Conservation (phyloP, 768 basidiomycete genomes). For the Pleurotus giganteus region DNA sequence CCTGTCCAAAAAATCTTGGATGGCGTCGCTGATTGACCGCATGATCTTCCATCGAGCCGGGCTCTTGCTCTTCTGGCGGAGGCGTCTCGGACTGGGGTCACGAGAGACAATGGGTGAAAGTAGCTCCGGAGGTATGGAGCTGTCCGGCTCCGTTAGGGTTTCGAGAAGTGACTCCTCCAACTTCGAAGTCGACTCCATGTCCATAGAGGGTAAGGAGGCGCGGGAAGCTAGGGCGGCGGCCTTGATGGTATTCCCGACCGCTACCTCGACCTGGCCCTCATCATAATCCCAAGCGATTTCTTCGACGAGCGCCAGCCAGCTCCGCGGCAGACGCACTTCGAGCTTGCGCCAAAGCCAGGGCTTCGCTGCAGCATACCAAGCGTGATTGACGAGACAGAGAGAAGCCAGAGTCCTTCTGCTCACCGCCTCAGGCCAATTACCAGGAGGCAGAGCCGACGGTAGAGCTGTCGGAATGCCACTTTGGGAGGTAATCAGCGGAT, state of each 20-base stretch:
- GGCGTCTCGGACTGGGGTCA: slow-evolving; percentile 76
- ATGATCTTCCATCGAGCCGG: slow-evolving; percentile 84
- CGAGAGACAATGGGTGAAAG: slow-evolving; percentile 80
- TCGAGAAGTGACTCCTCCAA: slow-evolving; percentile 64
- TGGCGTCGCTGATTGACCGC: slow-evolving; percentile 74
- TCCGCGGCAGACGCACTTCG: slow-evolving; percentile 81
- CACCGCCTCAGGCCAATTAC: slow-evolving; percentile 66
- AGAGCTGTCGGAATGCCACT: slow-evolving; percentile 56
- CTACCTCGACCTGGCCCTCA: slow-evolving; percentile 37
- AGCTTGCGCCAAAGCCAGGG: slow-evolving; percentile 86
- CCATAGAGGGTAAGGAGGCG: slow-evolving; percentile 23
- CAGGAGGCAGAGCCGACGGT: slow-evolving; percentile 72
- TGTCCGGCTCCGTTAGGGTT: slow-evolving; percentile 57
- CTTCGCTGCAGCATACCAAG: slow-evolving; percentile 81
- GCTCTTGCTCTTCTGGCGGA: slow-evolving; percentile 74
- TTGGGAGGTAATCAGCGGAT: slow-evolving; percentile 56
- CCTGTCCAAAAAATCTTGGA: slow-evolving; percentile 65
- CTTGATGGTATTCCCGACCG: slow-evolving; percentile 61
- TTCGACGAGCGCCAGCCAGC: slow-evolving; percentile 80
- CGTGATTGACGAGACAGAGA: slow-evolving; percentile 74
- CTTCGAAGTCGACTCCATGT: slow-evolving; percentile 42
- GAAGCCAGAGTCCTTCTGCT: slow-evolving; percentile 63
- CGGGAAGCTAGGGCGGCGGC: slow-evolving; percentile 58
- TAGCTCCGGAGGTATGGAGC: slow-evolving; percentile 69
- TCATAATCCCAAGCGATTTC: slow-evolving; percentile 75